Percentiles rank a stretch among this genome's conserved stretches.
Evolutionary conservation across 2,329 filamentous ascomycete species (phyloP).

Genomic region (Microsporum ferrugineum): DNA sequence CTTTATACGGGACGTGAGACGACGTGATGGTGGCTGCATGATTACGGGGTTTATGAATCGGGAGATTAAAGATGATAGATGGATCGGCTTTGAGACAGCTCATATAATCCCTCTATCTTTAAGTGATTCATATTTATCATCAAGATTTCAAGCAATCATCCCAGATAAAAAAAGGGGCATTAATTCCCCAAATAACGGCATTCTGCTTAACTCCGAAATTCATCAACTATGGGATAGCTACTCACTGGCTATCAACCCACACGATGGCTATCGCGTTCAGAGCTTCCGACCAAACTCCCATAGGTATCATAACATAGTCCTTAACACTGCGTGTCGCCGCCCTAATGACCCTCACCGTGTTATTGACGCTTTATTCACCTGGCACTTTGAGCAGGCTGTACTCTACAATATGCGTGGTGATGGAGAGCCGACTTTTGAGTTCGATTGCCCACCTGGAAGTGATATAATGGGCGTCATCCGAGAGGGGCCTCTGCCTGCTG

Average conservation of each 20-base stretch:
- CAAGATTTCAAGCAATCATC: no score
- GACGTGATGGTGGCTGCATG: no score
- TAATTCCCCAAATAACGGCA: neutral
- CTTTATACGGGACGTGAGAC: no score
- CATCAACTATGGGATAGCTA: neutral
- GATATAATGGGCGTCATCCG: constrained; percentile 1
- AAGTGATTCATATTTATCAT: no score
- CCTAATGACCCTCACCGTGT: neutral
- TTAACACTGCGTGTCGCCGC: neutral
- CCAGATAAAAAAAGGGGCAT: neutral
- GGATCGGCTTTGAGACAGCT: no score
- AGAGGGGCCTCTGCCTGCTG: neutral
- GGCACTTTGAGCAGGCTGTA: constrained; percentile 18
- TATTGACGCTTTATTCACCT: neutral
- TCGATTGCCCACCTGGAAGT: constrained; percentile 1
- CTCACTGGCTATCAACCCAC: neutral
- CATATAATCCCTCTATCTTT: no score
- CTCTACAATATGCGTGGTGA: neutral
- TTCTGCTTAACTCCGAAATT: neutral
- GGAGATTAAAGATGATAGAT: no score
- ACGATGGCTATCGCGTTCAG: neutral
- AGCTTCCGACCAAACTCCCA: neutral
- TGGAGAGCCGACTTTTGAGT: neutral
- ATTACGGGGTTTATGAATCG: no score
- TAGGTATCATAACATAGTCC: neutral